Base-by-base conservation (phyloP, 73 alveolate genomes). In the Paramecium biaurelia region DNA sequence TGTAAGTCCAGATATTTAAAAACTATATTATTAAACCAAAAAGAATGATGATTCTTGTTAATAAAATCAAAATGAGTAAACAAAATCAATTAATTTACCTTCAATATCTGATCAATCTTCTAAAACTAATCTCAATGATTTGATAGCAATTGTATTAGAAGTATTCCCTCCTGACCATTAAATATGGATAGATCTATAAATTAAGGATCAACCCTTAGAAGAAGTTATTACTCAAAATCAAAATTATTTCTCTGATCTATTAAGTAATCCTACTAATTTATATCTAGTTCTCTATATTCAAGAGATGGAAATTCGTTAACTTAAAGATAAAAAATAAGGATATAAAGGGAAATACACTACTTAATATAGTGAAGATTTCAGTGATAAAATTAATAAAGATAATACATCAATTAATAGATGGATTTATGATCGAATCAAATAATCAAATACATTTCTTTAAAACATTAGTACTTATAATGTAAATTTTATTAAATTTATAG, bases 1-100 rank as follows among this genome's bases (percentile, higher is more conserved):
- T 70, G 58, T 70, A 32, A 70, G 86, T 70, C 86, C 86, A 12
- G 86, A 70, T 32, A 35, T 70, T 70, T 26, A 41, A 35, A 70
- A 35, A 35, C 28, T 70, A 30, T 70, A 70, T 32, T 70, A 70
- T 32, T 70, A 59, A 59, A 59, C 79, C 23, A 24, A 59, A 59
- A 59, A 59, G 34, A 24, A 23, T 59, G 41, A 59, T 20, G 79
- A 59, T 8, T 59, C 59, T n/a, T 4, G 9, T 47, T n/a, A 47
- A 47, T 9, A 47, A 4, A 47, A 15, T 47, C 23, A 47, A 47
- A 47, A 1, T n/a, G 59, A 47, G 14, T 47, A 47, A 47, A 3
- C 28, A 15, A 47, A 47, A 47, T 47, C 59, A 11, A 47, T 12
- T 12, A 47, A 47, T 7, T 23, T 58, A 24, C 59, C 59, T 8